Conservation (phyloP, 371 early-diverging fungal genomes). For the Fennellomyces sp. region DNA sequence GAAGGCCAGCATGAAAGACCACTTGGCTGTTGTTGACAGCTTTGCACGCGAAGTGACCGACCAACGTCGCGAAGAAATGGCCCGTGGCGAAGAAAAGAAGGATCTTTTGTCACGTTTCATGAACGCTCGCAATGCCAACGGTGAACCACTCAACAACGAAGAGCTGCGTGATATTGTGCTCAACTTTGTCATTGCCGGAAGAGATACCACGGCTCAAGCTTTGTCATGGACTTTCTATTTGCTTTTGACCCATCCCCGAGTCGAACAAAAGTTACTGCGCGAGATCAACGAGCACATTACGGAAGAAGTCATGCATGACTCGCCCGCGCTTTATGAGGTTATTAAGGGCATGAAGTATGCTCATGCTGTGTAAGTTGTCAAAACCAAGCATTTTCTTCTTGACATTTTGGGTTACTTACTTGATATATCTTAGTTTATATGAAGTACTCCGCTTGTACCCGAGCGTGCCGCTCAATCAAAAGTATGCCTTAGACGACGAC, state of each 20-base stretch:
- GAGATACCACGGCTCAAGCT: slow-evolving; percentile 75
- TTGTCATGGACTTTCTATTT: slow-evolving; percentile 71
- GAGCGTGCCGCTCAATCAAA: slow-evolving; percentile 71
- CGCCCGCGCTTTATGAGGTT: slow-evolving; percentile 42
- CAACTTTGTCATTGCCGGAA: slow-evolving; percentile 70
- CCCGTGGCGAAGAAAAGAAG: slow-evolving; percentile 23
- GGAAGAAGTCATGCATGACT: slow-evolving; percentile 34
- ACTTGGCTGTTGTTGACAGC: slow-evolving; percentile 42
- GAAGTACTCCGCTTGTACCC: slow-evolving; percentile 77
- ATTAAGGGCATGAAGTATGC: slow-evolving; percentile 56
- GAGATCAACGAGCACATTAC: slow-evolving; percentile 52
- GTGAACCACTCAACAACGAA: slow-evolving; percentile 45
- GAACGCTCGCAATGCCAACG: slow-evolving; percentile 56
- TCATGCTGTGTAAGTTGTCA: slow-evolving; percentile 54
- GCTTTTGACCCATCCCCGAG: slow-evolving; percentile 49
- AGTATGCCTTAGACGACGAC: slow-evolving; percentile 66
- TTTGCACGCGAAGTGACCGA: slow-evolving; percentile 53
- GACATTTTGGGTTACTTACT: not conserved
- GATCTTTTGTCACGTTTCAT: slow-evolving; percentile 68
- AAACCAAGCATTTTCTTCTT: not conserved
- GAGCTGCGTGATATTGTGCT: slow-evolving; percentile 65
- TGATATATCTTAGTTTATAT: slow-evolving; percentile 21
- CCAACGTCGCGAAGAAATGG: slow-evolving; percentile 32
- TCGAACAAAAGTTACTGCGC: slow-evolving; percentile 54
- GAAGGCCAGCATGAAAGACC: slow-evolving; percentile 34